Evolutionary conservation across 768 basidiomycete genomes (phyloP), one percentile per base, ranked within the genome.

Genomic region (Pisolithus orientalis): DNA sequence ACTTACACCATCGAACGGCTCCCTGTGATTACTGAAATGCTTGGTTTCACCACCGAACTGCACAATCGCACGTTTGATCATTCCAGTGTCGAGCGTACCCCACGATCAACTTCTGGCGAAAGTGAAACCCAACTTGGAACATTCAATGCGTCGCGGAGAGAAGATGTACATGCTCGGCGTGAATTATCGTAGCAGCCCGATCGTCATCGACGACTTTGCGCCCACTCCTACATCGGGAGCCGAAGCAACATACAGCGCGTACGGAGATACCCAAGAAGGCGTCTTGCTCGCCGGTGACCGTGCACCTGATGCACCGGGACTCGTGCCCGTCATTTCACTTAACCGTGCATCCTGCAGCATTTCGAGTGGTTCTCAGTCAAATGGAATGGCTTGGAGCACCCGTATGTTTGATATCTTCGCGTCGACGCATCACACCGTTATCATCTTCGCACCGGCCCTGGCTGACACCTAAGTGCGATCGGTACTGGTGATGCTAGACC

Each of bases 1-100:
- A 65, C 70, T 1, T 75, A 77, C 53, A 61, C 57, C 24, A 57
- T 65, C 21, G 75, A 76, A 58, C 70, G 75, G 25, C 51, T 75
- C 39, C 73, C 68, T 6, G 71, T 75, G 34, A 71, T 75, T 43
- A 65, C 65, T 2, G 64, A 70, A 47, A 73, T 74, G 70, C 67
- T 77, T 37, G 51, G 67, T 43, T 51, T 61, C 28, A 70, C 72
- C 16, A 68, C 70, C 28, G 16, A 53, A 60, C 29, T 47, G 32
- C 21, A 25, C 25, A 4, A 25, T 6, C 25, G 21, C 4, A 28
- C 25, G 6, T 21, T 28, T 24, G 43, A 13, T 14, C 14, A 11
- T 6, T 14, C 43, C 24, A 5, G 11, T 42, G 17, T 5, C 17
- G 40, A 42, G 17, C 17, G 14, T 14, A 34, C 34, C 14, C 34